These are phyloP conservation scores for Ophiostoma sp. DNA, from an alignment of 2,329 filamentous ascomycete species.

Conservation along the genomic window DNA sequence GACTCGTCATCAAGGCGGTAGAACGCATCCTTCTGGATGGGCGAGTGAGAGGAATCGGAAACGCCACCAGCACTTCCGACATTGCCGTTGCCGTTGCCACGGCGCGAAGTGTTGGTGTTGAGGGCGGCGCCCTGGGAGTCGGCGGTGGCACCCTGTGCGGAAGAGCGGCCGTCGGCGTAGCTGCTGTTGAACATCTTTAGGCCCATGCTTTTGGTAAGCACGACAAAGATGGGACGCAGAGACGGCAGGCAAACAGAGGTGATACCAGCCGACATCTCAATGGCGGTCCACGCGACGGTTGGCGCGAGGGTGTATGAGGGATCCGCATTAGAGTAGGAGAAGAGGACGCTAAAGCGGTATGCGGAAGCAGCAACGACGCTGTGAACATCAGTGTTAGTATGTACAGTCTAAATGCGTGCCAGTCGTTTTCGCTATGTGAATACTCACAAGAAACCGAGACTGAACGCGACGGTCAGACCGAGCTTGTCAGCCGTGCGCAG, in stretches of 20 bases:
- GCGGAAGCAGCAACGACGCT: conserved; percentile 9
- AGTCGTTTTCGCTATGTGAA: background rate
- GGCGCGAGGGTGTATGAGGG: conserved; percentile 6
- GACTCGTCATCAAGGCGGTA: conserved; percentile 12
- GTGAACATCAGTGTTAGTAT: background rate
- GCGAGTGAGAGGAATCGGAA: background rate
- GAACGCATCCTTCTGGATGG: conserved; percentile 10
- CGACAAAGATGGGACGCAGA: background rate
- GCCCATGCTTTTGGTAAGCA: background rate
- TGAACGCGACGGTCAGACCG: conserved; percentile 8
- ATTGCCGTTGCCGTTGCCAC: background rate
- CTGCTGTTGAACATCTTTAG: background rate
- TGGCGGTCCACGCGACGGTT: conserved; percentile 11
- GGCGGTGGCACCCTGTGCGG: background rate
- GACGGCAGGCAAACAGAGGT: conserved; percentile 6
- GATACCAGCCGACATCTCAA: conserved; percentile 13
- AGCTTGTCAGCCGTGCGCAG: conserved; percentile 13
- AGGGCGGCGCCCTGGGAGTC: background rate
- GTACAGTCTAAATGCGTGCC: background rate
- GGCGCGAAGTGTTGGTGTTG: background rate
- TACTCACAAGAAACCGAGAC: conserved; percentile 9
- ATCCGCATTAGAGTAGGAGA: conserved; percentile 5
- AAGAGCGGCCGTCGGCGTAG: background rate
- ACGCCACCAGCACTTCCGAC: background rate
- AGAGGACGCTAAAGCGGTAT: conserved; percentile 6